Evolutionary conservation across 1,139 yeast species (phyloP), one percentile per base, ranked within the genome.

Genomic region (Saccharomyces pastorianus): DNA sequence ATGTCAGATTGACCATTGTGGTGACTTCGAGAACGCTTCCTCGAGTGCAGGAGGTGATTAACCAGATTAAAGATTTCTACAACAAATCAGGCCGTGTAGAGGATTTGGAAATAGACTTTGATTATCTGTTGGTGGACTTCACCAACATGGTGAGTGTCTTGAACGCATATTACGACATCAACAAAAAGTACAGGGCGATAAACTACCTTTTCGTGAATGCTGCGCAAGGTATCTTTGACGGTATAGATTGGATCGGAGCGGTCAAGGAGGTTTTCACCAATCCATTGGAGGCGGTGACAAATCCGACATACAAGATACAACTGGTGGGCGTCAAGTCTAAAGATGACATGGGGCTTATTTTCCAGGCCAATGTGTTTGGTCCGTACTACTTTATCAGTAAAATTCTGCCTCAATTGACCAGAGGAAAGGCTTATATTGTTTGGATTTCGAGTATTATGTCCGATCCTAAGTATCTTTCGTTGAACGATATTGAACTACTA

Each of bases 331-430:
- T 84, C 29, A 81, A 78, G 62, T 80, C 96, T 0, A 68, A 64
- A n/a, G 89, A 82, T 63, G 90, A 82, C 0, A 64, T 93, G 76
- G 98, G 99, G 0, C 73, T 87, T 41, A 91, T 90, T 5, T 95
- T 93, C 72, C 96, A 93, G 71, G 96, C 96, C 5, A 93, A 93
- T 67, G 96, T 91, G 13, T 88, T 95, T 71, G 96, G 96, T 0
- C 99, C 98, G 1, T 91, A 88, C 73, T 93, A 84, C 69, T 74
- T 93, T 53, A 73, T 88, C 47, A 87, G 84, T 61, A 84, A 77
- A 60, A 72, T 87, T 41, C 67, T 73, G 50, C 82, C 81, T 9
- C 69, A 84, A 46, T 72, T 90, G 26, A 67, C 74, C 14, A 83
- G 83, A 0, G 76, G 78, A 1, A 71, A 75, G 26, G 89, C 91